Evolutionary conservation across 257 asterid genomes (phyloP), one percentile per base, ranked within the genome.

Genomic region (Solanum pennellii): DNA sequence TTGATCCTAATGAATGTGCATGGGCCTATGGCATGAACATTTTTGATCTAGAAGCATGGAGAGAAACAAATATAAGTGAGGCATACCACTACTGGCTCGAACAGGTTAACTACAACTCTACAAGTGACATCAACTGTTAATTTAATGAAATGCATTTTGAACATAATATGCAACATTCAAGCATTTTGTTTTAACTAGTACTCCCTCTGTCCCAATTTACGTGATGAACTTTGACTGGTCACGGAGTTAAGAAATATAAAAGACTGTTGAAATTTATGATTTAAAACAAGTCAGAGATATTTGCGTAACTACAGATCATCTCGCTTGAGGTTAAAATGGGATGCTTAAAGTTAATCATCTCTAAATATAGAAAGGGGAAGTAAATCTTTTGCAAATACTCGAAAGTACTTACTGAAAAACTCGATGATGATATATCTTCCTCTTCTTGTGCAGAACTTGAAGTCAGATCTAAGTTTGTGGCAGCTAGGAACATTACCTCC

Each of bases 21-120:
- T 97, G 99, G 99, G 99, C 99, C 35, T 97, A 97, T 86, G 99
- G 99, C 87, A 95, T 97, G 99, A 96, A 97, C 87, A 90, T 97
- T 88, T 97, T 97, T 27, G 98, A 97, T 90, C 93, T 97, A 27
- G 93, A 95, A 71, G 98, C 97, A 9, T 95, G 99, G 98, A 94
- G 98, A 89, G 93, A 88, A 87, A 92, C 99, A 72, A 94, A 91
- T 86, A 97, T 97, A 89, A 95, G 94, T 87, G 93, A 91, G 85
- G 93, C 95, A 84, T 97, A 97, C 90, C 92, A 95, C 91, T 84
- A 90, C 89, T 97, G 98, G 99, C 90, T 94, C n/a, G 94, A 94
- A 85, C 89, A 97, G 98, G 99, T 94, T 56, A 88, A 21, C 39
- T 31, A 41, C 77, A 14, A 33, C 77, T 71, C 83, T 42, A 41